Base-by-base conservation (phyloP, 2,329 filamentous ascomycete species). In the Corniculantispora saksenae region DNA sequence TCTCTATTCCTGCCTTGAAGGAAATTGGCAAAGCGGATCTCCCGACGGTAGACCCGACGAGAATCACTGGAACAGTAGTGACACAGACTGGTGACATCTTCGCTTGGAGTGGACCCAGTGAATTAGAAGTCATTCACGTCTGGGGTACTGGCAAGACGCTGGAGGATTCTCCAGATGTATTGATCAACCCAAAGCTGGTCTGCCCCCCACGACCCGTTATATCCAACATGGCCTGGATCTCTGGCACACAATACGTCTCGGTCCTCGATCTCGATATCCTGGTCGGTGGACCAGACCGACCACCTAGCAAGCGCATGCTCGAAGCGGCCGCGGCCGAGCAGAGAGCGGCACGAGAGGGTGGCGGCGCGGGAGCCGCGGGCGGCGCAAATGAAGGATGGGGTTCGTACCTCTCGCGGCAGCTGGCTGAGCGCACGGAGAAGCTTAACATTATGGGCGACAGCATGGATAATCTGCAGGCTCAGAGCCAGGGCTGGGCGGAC, bases 141-240 rank as follows among this genome's bases (percentile, higher is more conserved):
- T 98, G 93, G 88, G 94, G 94, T 17, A 86, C 87, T 1, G 92
- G 91, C 4, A 82, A 88, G 67, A 78, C 82, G 32, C 79, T 92
- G 67, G 86, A 84, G 66, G 87, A 84, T 61, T 82, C 81, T 1
- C 78, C 86, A n/a, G 94, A 97, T 74, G 87, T 83, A 9, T 82
- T 99, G 3, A 87, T 92, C 77, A 97, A 98, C 74, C 89, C 91
- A 0, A 83, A 91, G 65, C 85, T 92, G 0, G 74, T 85, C 19
- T 84, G 91, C 25, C 94, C 94, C 2, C 84, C 92, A 15, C 88
- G 95, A 2, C 95, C 95, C 1, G 97, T 93, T 0, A 99, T 99
- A 66, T 96, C 92, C 23, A 97, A 96, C 72, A 79, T 99, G 45
- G 93, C 98, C 78, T 99, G 95, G 95, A 93, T 99, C 61, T 91